Percentiles rank a stretch among this genome's conserved stretches.
Conservation (phyloP, 495 filamentous ascomycete genomes). For the Xylaria nigripes region DNA sequence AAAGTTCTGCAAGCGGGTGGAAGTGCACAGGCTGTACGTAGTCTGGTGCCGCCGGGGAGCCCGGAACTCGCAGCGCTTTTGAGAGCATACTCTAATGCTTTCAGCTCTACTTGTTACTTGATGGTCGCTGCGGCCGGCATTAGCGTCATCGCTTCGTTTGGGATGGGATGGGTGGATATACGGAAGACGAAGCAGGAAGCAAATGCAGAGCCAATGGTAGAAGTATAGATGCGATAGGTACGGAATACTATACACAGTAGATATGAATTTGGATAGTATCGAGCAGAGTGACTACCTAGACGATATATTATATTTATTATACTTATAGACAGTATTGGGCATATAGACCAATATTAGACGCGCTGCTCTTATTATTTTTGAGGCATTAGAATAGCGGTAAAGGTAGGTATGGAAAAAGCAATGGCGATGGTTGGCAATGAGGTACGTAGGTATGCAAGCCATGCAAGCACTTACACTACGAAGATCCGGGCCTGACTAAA, state of each 20-base stretch:
- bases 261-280: neutral
- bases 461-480: too few species aligned
- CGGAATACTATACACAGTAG: neutral
- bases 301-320: too few species aligned
- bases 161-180: conserved; percentile 48
- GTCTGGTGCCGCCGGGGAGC: conserved; percentile 34
- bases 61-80: conserved; percentile 28
- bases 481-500: too few species aligned
- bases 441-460: too few species aligned
- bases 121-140: conserved; percentile 22
- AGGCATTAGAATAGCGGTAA: too few species aligned
- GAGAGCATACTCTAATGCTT: conserved; percentile 34
- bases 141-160: conserved; percentile 31
- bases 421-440: too few species aligned
- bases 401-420: too few species aligned
- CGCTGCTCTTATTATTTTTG: too few species aligned
- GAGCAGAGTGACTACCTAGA: too few species aligned
- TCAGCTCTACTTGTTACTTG: conserved; percentile 38
- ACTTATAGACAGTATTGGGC: too few species aligned
- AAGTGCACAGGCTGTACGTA: conserved; percentile 30
- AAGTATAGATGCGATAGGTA: neutral
- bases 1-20: conserved; percentile 31
- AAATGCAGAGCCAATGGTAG: neutral
- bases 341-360: too few species aligned
- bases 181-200: conserved; percentile 28